A percentile compares a stretch with the other conserved stretches of the same genome.
Conservation (phyloP, 148 eudicot genomes). For the Vaccinium vitisidaea region DNA sequence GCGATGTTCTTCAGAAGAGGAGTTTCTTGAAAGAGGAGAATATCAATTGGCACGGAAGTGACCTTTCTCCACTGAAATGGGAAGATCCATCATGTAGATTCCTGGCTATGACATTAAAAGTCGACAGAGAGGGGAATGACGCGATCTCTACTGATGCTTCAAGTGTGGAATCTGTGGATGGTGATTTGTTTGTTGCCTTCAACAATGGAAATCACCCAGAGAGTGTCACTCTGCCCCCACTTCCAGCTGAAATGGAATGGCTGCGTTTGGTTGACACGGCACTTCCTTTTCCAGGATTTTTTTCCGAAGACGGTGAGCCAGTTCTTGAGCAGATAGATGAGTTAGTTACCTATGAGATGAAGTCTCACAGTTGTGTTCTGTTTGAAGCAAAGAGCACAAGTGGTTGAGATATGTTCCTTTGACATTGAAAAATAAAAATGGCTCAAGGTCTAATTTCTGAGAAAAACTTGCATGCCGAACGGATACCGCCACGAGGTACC, state of each 20-base stretch:
- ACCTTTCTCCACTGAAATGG: conserved; percentile 70
- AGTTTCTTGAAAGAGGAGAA: conserved; percentile 60
- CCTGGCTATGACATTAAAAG: conserved; percentile 75
- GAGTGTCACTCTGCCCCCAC: conserved; percentile 53
- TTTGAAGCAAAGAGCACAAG: conserved; percentile 59
- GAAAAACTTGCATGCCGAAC: no score
- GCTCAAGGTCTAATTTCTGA: neutral
- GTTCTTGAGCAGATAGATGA: conserved; percentile 52
- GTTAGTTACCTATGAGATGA: conserved; percentile 53
- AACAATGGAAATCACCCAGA: conserved; percentile 50
- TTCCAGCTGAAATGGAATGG: conserved; percentile 57
- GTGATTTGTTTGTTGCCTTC: conserved; percentile 68
- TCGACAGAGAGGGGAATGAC: conserved; percentile 28
- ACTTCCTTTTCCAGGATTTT: conserved; percentile 79
- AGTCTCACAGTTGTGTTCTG: conserved; percentile 75
- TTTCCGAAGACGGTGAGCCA: conserved; percentile 57
- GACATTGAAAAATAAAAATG: neutral
- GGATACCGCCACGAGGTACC: no score
- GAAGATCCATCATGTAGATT: conserved; percentile 70
- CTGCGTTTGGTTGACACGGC: conserved; percentile 78
- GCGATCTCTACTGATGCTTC: conserved; percentile 13
- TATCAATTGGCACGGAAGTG: conserved; percentile 63
- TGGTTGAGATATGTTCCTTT: neutral
- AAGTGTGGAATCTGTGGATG: conserved; percentile 12
- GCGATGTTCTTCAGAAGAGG: conserved; percentile 74